Base-by-base conservation (phyloP, 2,329 filamentous ascomycete species). In the Berkeleyomyces basicola region DNA sequence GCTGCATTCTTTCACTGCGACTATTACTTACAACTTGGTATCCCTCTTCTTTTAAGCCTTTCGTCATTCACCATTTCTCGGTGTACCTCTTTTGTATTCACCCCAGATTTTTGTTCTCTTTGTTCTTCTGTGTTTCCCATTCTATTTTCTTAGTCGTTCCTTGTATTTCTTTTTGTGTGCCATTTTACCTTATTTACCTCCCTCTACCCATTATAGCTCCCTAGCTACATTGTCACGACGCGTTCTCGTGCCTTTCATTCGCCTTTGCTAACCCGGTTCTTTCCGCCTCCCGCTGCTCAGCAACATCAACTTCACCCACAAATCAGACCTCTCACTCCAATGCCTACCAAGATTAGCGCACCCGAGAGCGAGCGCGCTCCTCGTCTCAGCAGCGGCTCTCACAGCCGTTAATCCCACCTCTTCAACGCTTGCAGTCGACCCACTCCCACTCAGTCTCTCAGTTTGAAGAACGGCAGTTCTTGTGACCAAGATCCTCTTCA, bases 311-410 rank as follows among this genome's bases (percentile, higher is more conserved):
- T 70, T 70, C 63, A 70, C 69, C 64, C 65, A 65, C 60, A 63
- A 68, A 61, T 69, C 49, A 49, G 58, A 23, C 61, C 33, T 33
- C 49, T 44, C 51, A 53, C 62, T 66, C n/a, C 63, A 61, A 65
- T 65, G 66, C 64, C 64, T 47, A 44, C 53, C 36, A 58, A 58
- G 61, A 66, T 59, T 61, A 63, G 47, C 36, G 59, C 23, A 67
- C n/a, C 67, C 58, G 65, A 65, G 49, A 64, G 69, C 67, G 76
- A 79, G 71, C 70, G 67, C 53, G 74, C 76, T 66, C 75, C 76
- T 60, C 71, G 79, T 63, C 70, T 79, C 47, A 61, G 73, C 64
- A 71, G 72, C 68, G 70, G 70, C 61, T 40, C 53, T 40, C 43
- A 43, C 42, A 46, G 36, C 37, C 39, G 36, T 7, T n/a, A 11